Base-by-base conservation (phyloP, 306 rosid genomes). In the Begonia loranthoides region DNA sequence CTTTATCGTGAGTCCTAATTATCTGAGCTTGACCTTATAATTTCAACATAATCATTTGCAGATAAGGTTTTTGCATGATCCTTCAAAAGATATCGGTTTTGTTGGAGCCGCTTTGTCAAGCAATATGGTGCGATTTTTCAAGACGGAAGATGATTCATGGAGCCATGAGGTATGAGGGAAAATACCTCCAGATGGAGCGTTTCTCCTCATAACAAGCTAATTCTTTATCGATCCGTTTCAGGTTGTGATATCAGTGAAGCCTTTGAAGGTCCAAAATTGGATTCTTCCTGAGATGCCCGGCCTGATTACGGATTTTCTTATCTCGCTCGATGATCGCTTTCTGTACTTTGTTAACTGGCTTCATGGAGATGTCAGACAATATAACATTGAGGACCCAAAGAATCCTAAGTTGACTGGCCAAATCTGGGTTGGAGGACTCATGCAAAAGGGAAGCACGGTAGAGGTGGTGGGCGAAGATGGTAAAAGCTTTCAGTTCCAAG, bases 221-320 rank as follows among this genome's bases (percentile, higher is more conserved):
- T 43, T 43, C 47, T 43, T 43, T 43, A n/a, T 28, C 36, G 36
- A 28, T 28, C 1, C 1, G 1, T 73, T 68, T 41, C 76, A 89
- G 97, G 70, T 85, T 66, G 63, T 80, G 51, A 73, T 89, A 66
- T 51, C 83, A 57, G 94, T 73, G 62, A 70, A 78, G 55, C 74
- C 94, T 21, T 51, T 85, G 76, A 80, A 85, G 76, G 97, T 89
- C 67, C 81, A 82, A 54, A 89, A 82, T 68, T 89, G 97, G 97
- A 66, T 82, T 60, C 90, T 89, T 66, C 94, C 95, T 12, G 93
- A 90, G 66, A 74, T 90, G 97, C 87, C 97, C 12, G 97, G 97
- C 66, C 90, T 90, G 51, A 80, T 85, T 47, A 90, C 95, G 28
- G 94, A 85, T 68, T 82, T 85, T 61, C 73, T 90, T 61, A 74